phyloP scores from a whole-genome alignment of 2,329 filamentous ascomycete species.

The Aspergillus ochraceus region DNA sequence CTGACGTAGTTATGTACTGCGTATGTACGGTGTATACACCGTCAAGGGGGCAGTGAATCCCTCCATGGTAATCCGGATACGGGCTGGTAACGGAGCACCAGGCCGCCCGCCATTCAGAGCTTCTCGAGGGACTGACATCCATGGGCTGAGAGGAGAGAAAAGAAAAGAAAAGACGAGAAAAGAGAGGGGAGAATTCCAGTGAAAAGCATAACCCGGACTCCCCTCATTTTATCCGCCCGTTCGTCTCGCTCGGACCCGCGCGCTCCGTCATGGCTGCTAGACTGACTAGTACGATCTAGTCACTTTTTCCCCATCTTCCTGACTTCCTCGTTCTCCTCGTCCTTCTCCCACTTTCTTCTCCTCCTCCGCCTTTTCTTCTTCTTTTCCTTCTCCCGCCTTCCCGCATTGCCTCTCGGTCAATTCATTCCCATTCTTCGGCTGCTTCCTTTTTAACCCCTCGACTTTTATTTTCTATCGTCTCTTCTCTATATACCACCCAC shows the following conservation, averaged over 20 bases:
- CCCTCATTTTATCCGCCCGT: neutral
- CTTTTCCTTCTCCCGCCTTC: constrained; percentile 18
- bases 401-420: neutral
- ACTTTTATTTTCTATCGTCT: constrained; percentile 2
- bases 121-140: no score
- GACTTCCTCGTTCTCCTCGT: neutral
- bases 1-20: neutral
- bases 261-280: neutral
- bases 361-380: constrained; percentile 5
- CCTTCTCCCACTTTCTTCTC: no score
- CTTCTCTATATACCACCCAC: constrained; percentile 17
- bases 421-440: neutral
- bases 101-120: no score
- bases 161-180: neutral
- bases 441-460: neutral
- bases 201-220: neutral
- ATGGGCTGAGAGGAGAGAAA: no score
- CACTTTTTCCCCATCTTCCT: neutral
- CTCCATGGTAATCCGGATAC: neutral
- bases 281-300: neutral
- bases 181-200: neutral
- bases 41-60: neutral
- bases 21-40: neutral
- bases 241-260: neutral
- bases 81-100: neutral